Percentiles rank a stretch among this genome's conserved stretches.
These are phyloP conservation scores for Pseudoscleropodium purum DNA, from an alignment of 225 moss, liverwort and hornwort genomes.

Conservation along the genomic window DNA sequence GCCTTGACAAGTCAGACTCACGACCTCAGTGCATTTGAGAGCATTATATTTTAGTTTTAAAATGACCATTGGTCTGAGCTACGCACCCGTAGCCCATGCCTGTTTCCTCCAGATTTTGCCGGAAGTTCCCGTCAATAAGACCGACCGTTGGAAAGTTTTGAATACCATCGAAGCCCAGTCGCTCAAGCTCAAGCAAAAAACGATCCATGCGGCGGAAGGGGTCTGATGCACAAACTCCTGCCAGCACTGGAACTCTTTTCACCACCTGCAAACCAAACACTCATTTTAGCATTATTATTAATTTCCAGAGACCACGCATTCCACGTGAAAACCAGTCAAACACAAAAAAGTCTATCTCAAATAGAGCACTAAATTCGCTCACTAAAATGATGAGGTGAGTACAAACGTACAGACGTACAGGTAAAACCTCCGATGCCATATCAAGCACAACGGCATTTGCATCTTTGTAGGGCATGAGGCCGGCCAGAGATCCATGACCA, in stretches of 20 bases:
- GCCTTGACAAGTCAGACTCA: constrained; percentile 1
- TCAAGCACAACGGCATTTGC: constrained; percentile 95
- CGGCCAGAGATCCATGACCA: constrained; percentile 85
- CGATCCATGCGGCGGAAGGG: constrained; percentile 84
- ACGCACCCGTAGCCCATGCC: constrained; percentile 95
- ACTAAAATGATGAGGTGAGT: background rate
- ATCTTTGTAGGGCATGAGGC: constrained; percentile 97
- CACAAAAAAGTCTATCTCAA: background rate
- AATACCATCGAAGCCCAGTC: constrained; percentile 77
- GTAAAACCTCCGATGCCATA: constrained; percentile 88
- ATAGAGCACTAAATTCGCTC: background rate
- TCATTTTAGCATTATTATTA: background rate
- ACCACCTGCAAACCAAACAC: constrained; percentile 43
- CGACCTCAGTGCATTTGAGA: background rate
- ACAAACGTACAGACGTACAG: constrained; percentile 53
- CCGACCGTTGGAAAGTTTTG: constrained; percentile 98
- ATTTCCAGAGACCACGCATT: background rate
- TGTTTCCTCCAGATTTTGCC: constrained; percentile 94
- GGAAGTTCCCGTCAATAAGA: constrained; percentile 81
- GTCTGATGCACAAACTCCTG: constrained; percentile 93
- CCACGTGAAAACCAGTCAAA: background rate
- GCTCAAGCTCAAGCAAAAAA: constrained; percentile 78
- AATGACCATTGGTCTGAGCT: background rate
- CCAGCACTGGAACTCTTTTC: constrained; percentile 65
- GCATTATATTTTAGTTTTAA: background rate